Percentiles rank a stretch among this genome's conserved stretches.
These are phyloP conservation scores for Microbotryum lychnidis-dioicae DNA, from an alignment of 1,284 basidiomycete species.

Conservation along the genomic window DNA sequence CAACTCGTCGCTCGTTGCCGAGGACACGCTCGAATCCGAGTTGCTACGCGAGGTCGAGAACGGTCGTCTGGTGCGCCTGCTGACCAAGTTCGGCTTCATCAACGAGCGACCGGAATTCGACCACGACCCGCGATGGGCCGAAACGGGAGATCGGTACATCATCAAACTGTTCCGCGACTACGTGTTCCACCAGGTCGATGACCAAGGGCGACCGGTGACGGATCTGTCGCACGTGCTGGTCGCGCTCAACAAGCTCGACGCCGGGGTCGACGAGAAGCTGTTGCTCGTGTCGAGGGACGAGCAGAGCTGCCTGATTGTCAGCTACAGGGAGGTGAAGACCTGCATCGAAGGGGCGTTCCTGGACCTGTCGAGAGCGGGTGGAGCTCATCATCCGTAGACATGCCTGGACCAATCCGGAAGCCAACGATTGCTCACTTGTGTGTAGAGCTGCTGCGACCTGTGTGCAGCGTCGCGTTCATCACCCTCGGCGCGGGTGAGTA, in stretches of 20 bases:
- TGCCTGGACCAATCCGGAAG: too few relatives aligned
- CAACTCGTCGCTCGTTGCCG: slow-evolving; percentile 60
- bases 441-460: too few relatives aligned
- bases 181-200: slow-evolving; percentile 95
- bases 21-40: slow-evolving; percentile 73
- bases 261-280: slow-evolving; percentile 82
- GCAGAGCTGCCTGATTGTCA: slow-evolving; percentile 92
- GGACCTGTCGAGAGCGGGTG: slow-evolving; percentile 11
- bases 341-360: slow-evolving; percentile 72
- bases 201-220: slow-evolving; percentile 78
- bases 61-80: slow-evolving; percentile 77
- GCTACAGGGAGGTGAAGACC: slow-evolving; percentile 74
- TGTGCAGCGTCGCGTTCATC: too few relatives aligned
- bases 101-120: slow-evolving; percentile 99
- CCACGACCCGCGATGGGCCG: slow-evolving; percentile 90
- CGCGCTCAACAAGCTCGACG: slow-evolving; percentile 90
- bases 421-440: too few relatives aligned
- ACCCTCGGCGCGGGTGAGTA: too few relatives aligned
- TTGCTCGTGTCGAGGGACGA: slow-evolving; percentile 92
- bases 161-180: slow-evolving; percentile 97
- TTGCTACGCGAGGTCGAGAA: slow-evolving; percentile 92
- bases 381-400: too few relatives aligned
- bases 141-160: slow-evolving; percentile 96
- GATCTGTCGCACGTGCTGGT: slow-evolving; percentile 85
- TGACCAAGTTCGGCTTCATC: slow-evolving; percentile 95